A percentile compares a stretch with the other conserved stretches of the same genome.
phyloP scores from a whole-genome alignment of 129 eudicot species.

The Daucus carota region DH1_v3.0 NC_030387.2:32206001-32206500 shows the following conservation, averaged over 20 bases:
- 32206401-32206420: too few relatives aligned
- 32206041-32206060: slow-evolving; percentile 44
- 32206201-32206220: neutral
- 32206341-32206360: too few relatives aligned
- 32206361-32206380: too few relatives aligned
- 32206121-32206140: neutral
- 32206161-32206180: neutral
- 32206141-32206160: neutral
- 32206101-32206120: slow-evolving; percentile 57
- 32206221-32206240: neutral
- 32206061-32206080: slow-evolving; percentile 36
- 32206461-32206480: too few relatives aligned
- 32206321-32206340: neutral
- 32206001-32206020: slow-evolving; percentile 46
- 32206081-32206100: slow-evolving; percentile 61
- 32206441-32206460: too few relatives aligned
- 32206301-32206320: neutral
- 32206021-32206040: slow-evolving; percentile 58
- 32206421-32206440: too few relatives aligned
- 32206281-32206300: neutral
- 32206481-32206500: too few relatives aligned
- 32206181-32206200: neutral
- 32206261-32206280: too few relatives aligned
- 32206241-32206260: neutral
- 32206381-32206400: too few relatives aligned